phyloP scores from a whole-genome alignment of 2,329 filamentous ascomycete genomes.

The Monosporascus sp. region DNA sequence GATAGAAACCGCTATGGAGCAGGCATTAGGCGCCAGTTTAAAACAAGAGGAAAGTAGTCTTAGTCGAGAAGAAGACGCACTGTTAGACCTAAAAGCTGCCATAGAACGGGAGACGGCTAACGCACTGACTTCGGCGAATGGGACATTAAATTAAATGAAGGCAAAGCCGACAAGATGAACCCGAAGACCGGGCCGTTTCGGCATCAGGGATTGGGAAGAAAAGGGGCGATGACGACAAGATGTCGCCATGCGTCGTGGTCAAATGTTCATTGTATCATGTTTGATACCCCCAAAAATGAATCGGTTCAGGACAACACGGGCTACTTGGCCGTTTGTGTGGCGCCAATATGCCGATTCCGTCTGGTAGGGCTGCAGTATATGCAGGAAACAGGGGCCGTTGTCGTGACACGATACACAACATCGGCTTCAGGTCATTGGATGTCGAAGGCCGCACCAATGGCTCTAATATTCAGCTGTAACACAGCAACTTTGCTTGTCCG shows the following conservation, averaged over 20 bases:
- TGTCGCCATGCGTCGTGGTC: not conserved
- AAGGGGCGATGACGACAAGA: not conserved
- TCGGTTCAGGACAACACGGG: not conserved
- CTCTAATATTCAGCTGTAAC: conserved; percentile 4
- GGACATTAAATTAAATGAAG: not conserved
- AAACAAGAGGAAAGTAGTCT: conserved; percentile 14
- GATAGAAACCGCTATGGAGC: conserved; percentile 9
- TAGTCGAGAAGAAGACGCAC: conserved; percentile 21
- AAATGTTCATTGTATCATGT: not conserved
- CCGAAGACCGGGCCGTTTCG: not conserved
- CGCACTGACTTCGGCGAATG: not conserved
- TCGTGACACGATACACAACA: not conserved
- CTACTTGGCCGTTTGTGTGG: not conserved
- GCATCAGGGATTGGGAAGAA: not conserved
- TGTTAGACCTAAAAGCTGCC: conserved; percentile 22
- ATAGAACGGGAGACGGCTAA: conserved; percentile 11
- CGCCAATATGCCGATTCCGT: not conserved
- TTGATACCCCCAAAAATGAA: not conserved
- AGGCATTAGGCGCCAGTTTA: not conserved
- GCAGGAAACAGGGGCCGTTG: not conserved
- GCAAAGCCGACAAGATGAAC: not conserved
- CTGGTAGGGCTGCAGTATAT: not conserved
- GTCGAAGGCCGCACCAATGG: not conserved
- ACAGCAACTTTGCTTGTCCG: conserved; percentile 9
- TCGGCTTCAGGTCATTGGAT: not conserved